Percentiles rank a stretch among this genome's conserved stretches.
Evolutionary conservation across 2,329 filamentous ascomycete species (phyloP).

Genomic region (Xylaria sp.): DNA sequence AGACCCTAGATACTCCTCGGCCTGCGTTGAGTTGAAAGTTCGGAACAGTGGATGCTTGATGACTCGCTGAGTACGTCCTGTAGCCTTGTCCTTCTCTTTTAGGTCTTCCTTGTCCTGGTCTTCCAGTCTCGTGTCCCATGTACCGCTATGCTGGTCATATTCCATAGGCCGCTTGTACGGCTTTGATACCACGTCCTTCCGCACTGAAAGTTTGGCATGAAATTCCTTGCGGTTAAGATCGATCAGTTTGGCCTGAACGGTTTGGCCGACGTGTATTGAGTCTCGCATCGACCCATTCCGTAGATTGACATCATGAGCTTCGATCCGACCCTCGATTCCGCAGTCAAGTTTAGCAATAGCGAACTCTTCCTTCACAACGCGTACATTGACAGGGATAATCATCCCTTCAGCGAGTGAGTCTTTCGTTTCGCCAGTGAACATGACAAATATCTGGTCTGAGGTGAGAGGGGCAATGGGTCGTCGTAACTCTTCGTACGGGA

Average conservation of each 20-base stretch:
- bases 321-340: conserved; percentile 89
- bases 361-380: conserved; percentile 90
- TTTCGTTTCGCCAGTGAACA: conserved; percentile 93
- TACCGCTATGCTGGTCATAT: conserved; percentile 70
- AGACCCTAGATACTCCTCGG: conserved; percentile 90
- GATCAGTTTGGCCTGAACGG: conserved; percentile 85
- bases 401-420: conserved; percentile 88
- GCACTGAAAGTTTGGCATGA: conserved; percentile 82
- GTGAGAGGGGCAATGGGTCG: conserved; percentile 78
- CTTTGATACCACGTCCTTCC: conserved; percentile 81
- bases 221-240: conserved; percentile 90
- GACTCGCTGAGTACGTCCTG: conserved; percentile 88
- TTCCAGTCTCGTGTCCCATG: conserved; percentile 90
- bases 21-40: conserved; percentile 90
- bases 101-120: conserved; percentile 83
- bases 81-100: conserved; percentile 85
- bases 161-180: conserved; percentile 77
- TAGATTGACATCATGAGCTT: conserved; percentile 82
- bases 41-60: conserved; percentile 98
- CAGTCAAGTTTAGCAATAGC: conserved; percentile 94
- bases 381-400: conserved; percentile 90
- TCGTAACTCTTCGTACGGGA: conserved; percentile 93
- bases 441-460: conserved; percentile 88
- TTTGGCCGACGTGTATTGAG: conserved; percentile 82
- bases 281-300: conserved; percentile 73